Conservation (phyloP, 2,329 filamentous ascomycete genomes). For the Pseudocercospora pini-densiflorae region DNA sequence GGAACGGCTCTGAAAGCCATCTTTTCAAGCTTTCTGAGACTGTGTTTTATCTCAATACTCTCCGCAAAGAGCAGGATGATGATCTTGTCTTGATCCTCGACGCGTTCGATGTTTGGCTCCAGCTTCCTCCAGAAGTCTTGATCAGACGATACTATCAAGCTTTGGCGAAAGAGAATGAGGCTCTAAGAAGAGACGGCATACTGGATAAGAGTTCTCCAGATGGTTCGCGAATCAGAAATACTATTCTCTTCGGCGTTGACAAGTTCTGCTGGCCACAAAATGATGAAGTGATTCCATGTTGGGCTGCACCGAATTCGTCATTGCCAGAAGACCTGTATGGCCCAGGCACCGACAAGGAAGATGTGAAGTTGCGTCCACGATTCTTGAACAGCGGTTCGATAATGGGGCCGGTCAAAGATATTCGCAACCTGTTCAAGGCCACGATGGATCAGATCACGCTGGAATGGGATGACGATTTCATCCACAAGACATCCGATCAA, state of each 20-base stretch:
- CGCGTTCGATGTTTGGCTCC: constrained; percentile 66
- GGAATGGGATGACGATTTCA: constrained; percentile 18
- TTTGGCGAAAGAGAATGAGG: constrained; percentile 57
- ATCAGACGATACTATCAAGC: constrained; percentile 64
- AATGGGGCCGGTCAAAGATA: constrained; percentile 24
- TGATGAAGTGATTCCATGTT: constrained; percentile 15
- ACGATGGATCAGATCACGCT: constrained; percentile 7
- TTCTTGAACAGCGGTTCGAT: constrained; percentile 27
- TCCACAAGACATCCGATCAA: constrained; percentile 23
- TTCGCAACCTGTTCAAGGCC: constrained; percentile 18
- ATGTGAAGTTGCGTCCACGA: constrained; percentile 14
- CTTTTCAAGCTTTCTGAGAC: constrained; percentile 26
- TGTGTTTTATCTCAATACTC: constrained; percentile 22
- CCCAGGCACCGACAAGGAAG: constrained; percentile 7
- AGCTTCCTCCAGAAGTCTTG: constrained; percentile 65
- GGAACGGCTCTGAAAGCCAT: constrained; percentile 20
- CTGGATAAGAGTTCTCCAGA: constrained; percentile 10
- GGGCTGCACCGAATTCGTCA: constrained; percentile 9
- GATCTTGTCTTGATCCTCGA: constrained; percentile 69
- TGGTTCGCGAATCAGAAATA: constrained; percentile 18
- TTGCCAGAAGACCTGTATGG: constrained; percentile 21
- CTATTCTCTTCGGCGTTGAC: constrained; percentile 34
- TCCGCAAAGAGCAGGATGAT: constrained; percentile 36
- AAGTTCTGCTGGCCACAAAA: constrained; percentile 36
- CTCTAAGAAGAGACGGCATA: constrained; percentile 27